These are phyloP conservation scores for Orychophragmus violaceus DNA, from an alignment of 345 rosid genomes.

Conservation along the genomic window DNA sequence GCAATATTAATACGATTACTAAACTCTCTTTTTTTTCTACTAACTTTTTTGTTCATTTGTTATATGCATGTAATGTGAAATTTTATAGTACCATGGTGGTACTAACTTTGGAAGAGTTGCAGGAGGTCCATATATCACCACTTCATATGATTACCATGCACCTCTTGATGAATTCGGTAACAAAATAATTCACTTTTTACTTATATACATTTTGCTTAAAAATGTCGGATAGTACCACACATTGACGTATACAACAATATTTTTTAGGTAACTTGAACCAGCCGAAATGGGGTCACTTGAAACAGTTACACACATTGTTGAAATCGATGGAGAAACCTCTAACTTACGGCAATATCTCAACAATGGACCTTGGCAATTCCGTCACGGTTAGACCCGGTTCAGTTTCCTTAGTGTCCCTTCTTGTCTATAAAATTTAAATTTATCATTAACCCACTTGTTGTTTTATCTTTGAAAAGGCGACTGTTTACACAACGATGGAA, in stretches of 20 bases:
- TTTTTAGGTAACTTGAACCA: conserved; percentile 56
- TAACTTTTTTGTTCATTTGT: neutral
- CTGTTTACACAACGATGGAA: conserved; percentile 33
- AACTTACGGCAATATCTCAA: conserved; percentile 45
- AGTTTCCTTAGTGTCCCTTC: neutral
- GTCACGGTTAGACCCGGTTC: conserved; percentile 27
- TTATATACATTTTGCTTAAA: neutral
- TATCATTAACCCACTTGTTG: neutral
- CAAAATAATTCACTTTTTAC: neutral
- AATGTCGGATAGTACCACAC: neutral
- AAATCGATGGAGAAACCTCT: conserved; percentile 49
- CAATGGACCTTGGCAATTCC: conserved; percentile 33
- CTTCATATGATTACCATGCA: conserved; percentile 59
- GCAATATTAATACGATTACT: neutral
- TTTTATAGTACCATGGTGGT: conserved; percentile 60
- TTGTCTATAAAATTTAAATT: neutral
- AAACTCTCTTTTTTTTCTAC: neutral
- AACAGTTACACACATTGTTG: conserved; percentile 51
- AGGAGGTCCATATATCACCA: conserved; percentile 63
- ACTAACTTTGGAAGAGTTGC: conserved; percentile 57
- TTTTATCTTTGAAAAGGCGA: conserved; percentile 32
- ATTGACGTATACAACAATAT: neutral
- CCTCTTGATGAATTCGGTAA: conserved; percentile 56
- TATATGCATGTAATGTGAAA: neutral
- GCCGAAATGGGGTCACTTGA: conserved; percentile 77